Conservation (phyloP, 1,284 basidiomycete species). For the Trichosporon faecale region DNA sequence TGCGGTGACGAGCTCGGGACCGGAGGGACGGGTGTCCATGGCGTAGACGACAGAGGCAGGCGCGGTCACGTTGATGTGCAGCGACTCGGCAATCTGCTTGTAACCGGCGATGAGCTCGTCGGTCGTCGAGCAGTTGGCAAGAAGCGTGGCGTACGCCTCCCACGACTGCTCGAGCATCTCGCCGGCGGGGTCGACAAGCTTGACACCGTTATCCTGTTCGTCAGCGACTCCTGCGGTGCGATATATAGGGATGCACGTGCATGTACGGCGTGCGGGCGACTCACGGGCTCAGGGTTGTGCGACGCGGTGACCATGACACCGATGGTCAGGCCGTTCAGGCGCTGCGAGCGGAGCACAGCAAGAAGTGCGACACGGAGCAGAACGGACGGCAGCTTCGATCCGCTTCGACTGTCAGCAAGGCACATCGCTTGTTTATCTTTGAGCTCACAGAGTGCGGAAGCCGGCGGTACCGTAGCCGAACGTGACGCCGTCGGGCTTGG, state of each 20-base stretch:
- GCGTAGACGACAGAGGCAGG: slow-evolving; percentile 84
- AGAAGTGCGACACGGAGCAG: slow-evolving; percentile 90
- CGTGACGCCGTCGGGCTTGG: slow-evolving; percentile 52
- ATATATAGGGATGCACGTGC: neutral
- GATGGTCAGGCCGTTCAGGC: slow-evolving; percentile 81
- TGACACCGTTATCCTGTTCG: slow-evolving; percentile 91
- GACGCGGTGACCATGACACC: slow-evolving; percentile 99
- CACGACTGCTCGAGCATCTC: slow-evolving; percentile 98
- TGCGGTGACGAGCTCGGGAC: slow-evolving; percentile 73
- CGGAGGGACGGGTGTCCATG: slow-evolving; percentile 88
- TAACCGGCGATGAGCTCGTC: slow-evolving; percentile 70
- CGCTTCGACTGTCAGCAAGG: slow-evolving; percentile 56
- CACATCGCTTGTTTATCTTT: neutral
- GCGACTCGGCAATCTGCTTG: slow-evolving; percentile 61
- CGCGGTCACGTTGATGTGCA: slow-evolving; percentile 74
- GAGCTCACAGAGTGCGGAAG: slow-evolving; percentile 82
- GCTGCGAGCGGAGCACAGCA: slow-evolving; percentile 85
- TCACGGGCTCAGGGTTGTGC: slow-evolving; percentile 91
- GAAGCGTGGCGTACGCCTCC: slow-evolving; percentile 81
- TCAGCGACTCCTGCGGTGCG: neutral
- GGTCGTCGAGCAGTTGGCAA: slow-evolving; percentile 81
- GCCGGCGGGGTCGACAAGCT: slow-evolving; percentile 94
- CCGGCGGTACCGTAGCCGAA: slow-evolving; percentile 95
- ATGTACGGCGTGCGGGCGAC: slow-evolving; percentile 27
- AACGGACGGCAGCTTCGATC: slow-evolving; percentile 78